Conservation (phyloP, 495 filamentous ascomycete species). For the Annulohypoxylon stygium region DNA sequence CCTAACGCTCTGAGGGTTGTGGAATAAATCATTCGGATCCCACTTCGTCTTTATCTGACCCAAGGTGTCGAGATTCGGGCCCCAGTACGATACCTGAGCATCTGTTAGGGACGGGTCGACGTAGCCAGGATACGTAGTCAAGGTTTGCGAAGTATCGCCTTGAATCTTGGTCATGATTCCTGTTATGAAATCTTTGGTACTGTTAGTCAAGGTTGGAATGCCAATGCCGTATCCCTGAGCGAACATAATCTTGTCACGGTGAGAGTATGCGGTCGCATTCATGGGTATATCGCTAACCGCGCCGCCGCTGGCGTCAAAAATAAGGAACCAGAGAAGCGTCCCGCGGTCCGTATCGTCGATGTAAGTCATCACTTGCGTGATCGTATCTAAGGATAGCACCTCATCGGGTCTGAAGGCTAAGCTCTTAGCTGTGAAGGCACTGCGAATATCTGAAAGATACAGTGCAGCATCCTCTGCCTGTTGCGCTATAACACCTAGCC, state of each 20-base stretch:
- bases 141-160: slow-evolving; percentile 50
- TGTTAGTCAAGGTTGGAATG: slow-evolving; percentile 56
- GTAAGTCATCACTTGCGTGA: slow-evolving; percentile 65
- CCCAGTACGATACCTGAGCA: slow-evolving; percentile 70
- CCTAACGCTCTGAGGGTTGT: slow-evolving; percentile 73
- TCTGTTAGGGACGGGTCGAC: slow-evolving; percentile 70
- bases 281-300: slow-evolving; percentile 60
- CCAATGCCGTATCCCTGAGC: slow-evolving; percentile 71
- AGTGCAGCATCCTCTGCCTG: slow-evolving; percentile 64
- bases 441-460: slow-evolving; percentile 59
- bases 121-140: slow-evolving; percentile 77
- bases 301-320: slow-evolving; percentile 70
- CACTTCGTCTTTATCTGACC: slow-evolving; percentile 64
- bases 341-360: slow-evolving; percentile 62
- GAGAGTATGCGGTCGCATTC: slow-evolving; percentile 67
- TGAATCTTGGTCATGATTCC: slow-evolving; percentile 60
- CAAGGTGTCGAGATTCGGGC: slow-evolving; percentile 61
- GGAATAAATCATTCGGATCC: slow-evolving; percentile 70
- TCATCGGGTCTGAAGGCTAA: slow-evolving; percentile 65
- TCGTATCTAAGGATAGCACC: slow-evolving; percentile 54
- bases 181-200: slow-evolving; percentile 61
- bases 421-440: slow-evolving; percentile 66
- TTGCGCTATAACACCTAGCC: slow-evolving; percentile 65
- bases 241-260: slow-evolving; percentile 69
- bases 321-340: slow-evolving; percentile 67